Conservation (phyloP, 164 flowering plant genomes). For the Sedum album region DNA sequence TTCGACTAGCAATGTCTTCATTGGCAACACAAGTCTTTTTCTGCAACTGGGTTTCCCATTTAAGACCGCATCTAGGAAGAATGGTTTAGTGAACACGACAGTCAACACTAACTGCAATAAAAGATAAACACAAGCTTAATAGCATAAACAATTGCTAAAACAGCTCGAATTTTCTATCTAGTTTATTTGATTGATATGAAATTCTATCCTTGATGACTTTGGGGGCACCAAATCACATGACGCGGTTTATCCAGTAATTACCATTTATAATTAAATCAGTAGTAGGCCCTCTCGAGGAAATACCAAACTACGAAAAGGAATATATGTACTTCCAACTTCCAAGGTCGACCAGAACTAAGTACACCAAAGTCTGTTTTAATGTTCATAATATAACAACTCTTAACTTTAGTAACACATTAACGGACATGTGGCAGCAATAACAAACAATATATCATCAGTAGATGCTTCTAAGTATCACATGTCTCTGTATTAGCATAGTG, state of each 20-base stretch:
- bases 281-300: neutral
- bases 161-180: neutral
- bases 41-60: conserved; percentile 1
- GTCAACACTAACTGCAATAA: conserved; percentile 6
- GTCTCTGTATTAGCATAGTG: neutral
- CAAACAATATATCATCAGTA: neutral
- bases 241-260: conserved; percentile 5
- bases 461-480: neutral
- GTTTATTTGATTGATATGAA: neutral
- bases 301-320: neutral
- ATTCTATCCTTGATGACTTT: neutral
- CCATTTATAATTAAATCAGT: neutral
- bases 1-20: neutral
- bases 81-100: neutral
- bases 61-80: neutral
- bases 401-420: neutral
- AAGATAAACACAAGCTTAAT: neutral
- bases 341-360: too few species aligned
- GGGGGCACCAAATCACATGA: conserved; percentile 2
- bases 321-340: neutral
- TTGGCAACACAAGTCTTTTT: neutral
- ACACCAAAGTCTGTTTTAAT: too few species aligned
- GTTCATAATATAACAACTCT: neutral
- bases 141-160: neutral
- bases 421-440: neutral